Evolutionary conservation across 495 filamentous ascomycete genomes (phyloP), one percentile per base, ranked within the genome.

Genomic region (Aspergillus biplanus): DNA sequence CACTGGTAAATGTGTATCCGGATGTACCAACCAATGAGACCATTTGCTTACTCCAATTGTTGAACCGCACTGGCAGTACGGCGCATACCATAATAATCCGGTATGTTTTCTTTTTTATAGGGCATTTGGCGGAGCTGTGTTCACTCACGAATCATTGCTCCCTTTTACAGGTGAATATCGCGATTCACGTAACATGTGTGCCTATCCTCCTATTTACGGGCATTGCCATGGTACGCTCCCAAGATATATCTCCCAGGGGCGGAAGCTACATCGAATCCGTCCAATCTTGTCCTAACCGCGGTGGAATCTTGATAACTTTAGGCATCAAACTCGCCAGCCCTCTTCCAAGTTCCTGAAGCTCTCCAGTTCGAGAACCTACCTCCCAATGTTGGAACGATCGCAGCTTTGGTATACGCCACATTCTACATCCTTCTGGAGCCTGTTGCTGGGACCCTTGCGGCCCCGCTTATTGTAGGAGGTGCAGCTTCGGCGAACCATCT

Each of bases 381-480:
- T 1, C 83, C 89, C 33, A 97, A 97, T 69, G 72, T 90, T 44
- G 93, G 89, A 42, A 95, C 93, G 7, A 80, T 96, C 62, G 83
- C 77, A 32, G 86, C 90, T 21, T 69, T 93, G 37, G 65, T 87
- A 15, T 97, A 93, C 78, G 82, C 87, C 33, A 83, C 82, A 31
- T 84, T 97, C 64, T 99, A 98, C 68, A 83, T 98, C 57, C 87
- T 98, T 27, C 88, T 99, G 70, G 95, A 98, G 70, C 95, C 95
- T 2, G 90, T 97, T 6, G 95, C 94, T 5, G 95, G 95, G 34
- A 83, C 84, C 9, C 71, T 89, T 13, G 75, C 96, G 35, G 85
- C 89, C 2, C 84, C 92, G 3, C 75, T 97, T 56, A 83, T 97
- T 52, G 78, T 97, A 18, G 87, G 75, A 21, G 86, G 85, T 42